These are phyloP conservation scores for Scutellaria minor DNA, from an alignment of 257 asterid genomes.

Conservation along the genomic window DNA sequence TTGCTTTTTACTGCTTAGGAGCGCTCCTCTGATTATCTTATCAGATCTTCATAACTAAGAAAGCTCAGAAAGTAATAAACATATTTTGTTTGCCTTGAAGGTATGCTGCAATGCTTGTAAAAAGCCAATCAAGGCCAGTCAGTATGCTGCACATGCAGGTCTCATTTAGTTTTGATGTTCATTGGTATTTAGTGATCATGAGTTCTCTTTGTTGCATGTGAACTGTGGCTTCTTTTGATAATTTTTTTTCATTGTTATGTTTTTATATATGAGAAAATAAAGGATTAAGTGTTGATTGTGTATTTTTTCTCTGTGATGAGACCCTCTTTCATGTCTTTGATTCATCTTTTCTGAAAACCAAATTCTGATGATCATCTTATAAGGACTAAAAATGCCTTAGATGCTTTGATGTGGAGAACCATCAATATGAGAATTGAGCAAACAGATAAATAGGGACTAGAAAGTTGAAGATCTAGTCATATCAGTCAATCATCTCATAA, in stretches of 20 bases:
- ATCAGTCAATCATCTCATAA: constrained; percentile 14
- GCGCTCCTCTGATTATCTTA: constrained; percentile 21
- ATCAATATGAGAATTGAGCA: neutral
- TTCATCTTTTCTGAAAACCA: constrained; percentile 24
- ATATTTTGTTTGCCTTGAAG: constrained; percentile 53
- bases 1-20: constrained; percentile 18
- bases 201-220: constrained; percentile 27
- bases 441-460: constrained; percentile 8
- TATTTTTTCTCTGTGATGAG: constrained; percentile 3
- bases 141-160: constrained; percentile 85
- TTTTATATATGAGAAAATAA: constrained; percentile 21
- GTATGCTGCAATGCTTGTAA: constrained; percentile 91
- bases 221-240: constrained; percentile 18
- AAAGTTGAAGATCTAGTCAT: neutral
- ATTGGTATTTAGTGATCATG: constrained; percentile 27
- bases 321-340: constrained; percentile 23
- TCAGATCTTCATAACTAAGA: constrained; percentile 22
- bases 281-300: constrained; percentile 19
- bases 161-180: constrained; percentile 31
- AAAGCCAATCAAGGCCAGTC: constrained; percentile 94
- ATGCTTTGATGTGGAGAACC: constrained; percentile 7
- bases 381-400: constrained; percentile 20
- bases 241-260: constrained; percentile 4
- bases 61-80: constrained; percentile 33
- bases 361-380: neutral